phyloP scores from a whole-genome alignment of 2,329 filamentous ascomycete genomes.

The Fusarium illudens region DNA sequence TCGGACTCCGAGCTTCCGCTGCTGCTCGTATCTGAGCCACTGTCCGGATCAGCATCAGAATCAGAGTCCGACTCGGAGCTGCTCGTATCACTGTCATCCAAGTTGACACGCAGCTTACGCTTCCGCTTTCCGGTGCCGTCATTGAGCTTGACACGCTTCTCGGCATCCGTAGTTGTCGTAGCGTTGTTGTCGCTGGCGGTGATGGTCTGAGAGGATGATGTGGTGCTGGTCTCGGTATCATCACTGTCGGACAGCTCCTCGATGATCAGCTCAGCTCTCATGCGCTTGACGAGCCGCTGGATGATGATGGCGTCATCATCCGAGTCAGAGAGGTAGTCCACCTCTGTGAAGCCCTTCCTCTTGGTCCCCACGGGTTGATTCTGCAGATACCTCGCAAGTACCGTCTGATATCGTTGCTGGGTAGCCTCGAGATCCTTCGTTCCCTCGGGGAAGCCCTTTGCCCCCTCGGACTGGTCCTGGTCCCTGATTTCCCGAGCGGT shows the following conservation, averaged over 20 bases:
- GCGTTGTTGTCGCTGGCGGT: constrained; percentile 41
- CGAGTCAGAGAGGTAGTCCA: constrained; percentile 59
- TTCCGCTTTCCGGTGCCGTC: constrained; percentile 60
- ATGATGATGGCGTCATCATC: constrained; percentile 61
- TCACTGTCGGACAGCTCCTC: constrained; percentile 63
- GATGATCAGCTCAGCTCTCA: constrained; percentile 67
- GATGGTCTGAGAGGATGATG: constrained; percentile 44
- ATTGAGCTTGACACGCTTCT: constrained; percentile 54
- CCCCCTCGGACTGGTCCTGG: constrained; percentile 62
- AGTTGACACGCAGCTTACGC: constrained; percentile 60
- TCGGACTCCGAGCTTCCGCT: constrained; percentile 49
- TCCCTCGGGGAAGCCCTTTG: constrained; percentile 58
- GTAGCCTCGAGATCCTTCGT: constrained; percentile 59
- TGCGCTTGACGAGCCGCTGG: constrained; percentile 66
- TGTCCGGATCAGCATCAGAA: constrained; percentile 48
- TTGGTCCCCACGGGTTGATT: constrained; percentile 50
- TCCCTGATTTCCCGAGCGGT: constrained; percentile 69
- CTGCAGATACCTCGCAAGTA: constrained; percentile 60
- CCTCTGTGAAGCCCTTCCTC: constrained; percentile 63
- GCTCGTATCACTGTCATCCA: constrained; percentile 53
- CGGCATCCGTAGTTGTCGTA: constrained; percentile 41
- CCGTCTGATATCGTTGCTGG: constrained; percentile 62
- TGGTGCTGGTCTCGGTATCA: constrained; percentile 48
- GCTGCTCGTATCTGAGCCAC: constrained; percentile 46
- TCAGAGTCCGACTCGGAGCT: constrained; percentile 47